Evolutionary conservation across 2,329 filamentous ascomycete species (phyloP), one percentile per base, ranked within the genome.

Genomic region (Colletotrichum plurivorum): DNA sequence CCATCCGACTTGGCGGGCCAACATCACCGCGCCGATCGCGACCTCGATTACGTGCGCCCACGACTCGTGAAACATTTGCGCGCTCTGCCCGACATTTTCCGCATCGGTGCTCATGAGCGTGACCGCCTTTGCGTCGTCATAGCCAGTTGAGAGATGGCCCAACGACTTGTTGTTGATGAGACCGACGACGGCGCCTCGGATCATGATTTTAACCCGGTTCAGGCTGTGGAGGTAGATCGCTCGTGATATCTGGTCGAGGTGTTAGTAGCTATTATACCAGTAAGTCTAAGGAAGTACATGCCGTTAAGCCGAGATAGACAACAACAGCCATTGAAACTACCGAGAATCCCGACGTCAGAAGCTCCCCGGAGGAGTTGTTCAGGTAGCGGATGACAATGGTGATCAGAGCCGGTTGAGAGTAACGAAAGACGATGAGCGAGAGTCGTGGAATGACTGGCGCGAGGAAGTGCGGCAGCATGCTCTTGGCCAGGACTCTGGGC

Each of bases 21-120:
- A 59, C 55, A 75, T 71, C 1, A 59, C 51, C 2, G 72, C 56
- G 3, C 72, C 73, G 0, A 75, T 3, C 0, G 45, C 45, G 2
- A 75, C 70, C 27, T 75, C 73, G 2, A 75, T 68, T 12, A 67
- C 20, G 15, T 71, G 69, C 0, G 73, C 71, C 73, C 73, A 75
- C 16, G 62, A 56, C 46, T 75, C 73, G 18, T 73, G 69, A 5
- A 75, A 54, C 31, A 69, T 53, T 1, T 60, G 60, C 1, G 73
- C 62, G 7, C 20, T 62, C 18, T 71, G 61, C 6, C 63, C 51
- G 0, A 72, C 63, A 7, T 60, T 65, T 15, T 71, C 64, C 3
- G 69, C 64, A n/a, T 67, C 71, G 12, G 61, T 72, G 3, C 68
- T 73, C 64, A 73, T 71, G 20, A 71, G 52, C 1, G 59, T 72